Conservation (phyloP, 1,139 yeast species). For the Hansenula lynferdii region DNA sequence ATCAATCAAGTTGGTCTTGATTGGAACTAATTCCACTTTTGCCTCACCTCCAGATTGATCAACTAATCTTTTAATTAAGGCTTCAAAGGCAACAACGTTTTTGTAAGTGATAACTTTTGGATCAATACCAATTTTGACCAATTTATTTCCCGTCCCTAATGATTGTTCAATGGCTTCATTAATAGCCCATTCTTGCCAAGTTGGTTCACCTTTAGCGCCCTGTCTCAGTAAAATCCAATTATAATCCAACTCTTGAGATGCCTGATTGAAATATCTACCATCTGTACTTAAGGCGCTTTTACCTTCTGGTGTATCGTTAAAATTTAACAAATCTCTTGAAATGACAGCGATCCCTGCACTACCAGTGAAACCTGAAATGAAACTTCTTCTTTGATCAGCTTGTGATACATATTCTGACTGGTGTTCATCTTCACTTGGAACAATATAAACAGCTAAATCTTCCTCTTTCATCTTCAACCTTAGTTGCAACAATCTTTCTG, state of each 20-base stretch:
- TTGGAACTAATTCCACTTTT: constrained; percentile 56
- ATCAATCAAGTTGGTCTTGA: constrained; percentile 69
- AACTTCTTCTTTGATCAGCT: constrained; percentile 78
- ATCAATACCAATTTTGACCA: constrained; percentile 41
- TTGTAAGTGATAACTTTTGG: constrained; percentile 64
- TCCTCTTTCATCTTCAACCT: constrained; percentile 61
- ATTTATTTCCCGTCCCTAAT: constrained; percentile 29
- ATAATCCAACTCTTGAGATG: constrained; percentile 78
- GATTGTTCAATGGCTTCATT: constrained; percentile 56
- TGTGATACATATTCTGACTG: constrained; percentile 84
- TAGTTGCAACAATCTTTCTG: constrained; percentile 54
- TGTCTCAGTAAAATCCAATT: constrained; percentile 85
- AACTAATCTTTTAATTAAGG: constrained; percentile 26
- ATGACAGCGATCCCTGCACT: constrained; percentile 92
- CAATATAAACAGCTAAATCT: constrained; percentile 70
- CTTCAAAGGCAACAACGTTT: constrained; percentile 32
- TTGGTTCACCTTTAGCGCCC: constrained; percentile 65
- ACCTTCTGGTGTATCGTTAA: constrained; percentile 35
- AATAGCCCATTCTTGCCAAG: constrained; percentile 89
- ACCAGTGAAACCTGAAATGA: constrained; percentile 89
- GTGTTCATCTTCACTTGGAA: constrained; percentile 93
- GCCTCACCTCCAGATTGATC: constrained; percentile 27
- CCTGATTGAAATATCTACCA: constrained; percentile 93
- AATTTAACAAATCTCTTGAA: constrained; percentile 56
- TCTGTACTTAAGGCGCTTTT: constrained; percentile 86